Conservation (phyloP, 2,329 filamentous ascomycete species). For the Elsinoe necatrix region DNA sequence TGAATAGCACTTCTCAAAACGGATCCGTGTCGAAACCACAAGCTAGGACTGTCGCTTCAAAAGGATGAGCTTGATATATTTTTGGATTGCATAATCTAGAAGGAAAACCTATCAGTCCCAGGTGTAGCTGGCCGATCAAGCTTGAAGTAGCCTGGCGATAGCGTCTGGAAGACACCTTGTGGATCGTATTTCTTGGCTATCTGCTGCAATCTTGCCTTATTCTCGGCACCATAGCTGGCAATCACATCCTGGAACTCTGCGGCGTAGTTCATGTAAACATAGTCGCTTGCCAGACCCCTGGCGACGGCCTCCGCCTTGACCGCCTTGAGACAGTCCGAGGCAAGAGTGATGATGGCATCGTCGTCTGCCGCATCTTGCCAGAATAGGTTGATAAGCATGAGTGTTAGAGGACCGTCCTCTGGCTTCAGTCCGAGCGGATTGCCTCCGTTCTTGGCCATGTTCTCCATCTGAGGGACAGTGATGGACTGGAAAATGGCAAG, state of each 20-base stretch:
- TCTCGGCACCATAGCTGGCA: constrained; percentile 26
- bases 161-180: constrained; percentile 29
- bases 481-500: constrained; percentile 2
- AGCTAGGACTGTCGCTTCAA: not conserved
- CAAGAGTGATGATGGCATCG: not conserved
- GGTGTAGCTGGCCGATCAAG: constrained; percentile 16
- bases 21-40: not conserved
- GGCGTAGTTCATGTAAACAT: constrained; percentile 32
- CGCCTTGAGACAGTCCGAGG: not conserved
- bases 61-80: not conserved
- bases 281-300: constrained; percentile 19
- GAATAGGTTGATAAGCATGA: not conserved
- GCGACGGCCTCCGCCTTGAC: constrained; percentile 1
- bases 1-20: not conserved
- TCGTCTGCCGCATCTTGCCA: constrained; percentile 4
- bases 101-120: not conserved
- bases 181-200: constrained; percentile 32
- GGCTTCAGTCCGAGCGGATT: constrained; percentile 1
- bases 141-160: constrained; percentile 32
- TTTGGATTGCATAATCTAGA: not conserved
- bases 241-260: constrained; percentile 31
- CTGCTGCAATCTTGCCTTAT: constrained; percentile 24
- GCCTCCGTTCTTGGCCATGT: constrained; percentile 17
- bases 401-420: constrained; percentile 1
- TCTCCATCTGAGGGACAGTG: constrained; percentile 6